phyloP scores from a whole-genome alignment of 1,284 basidiomycete species.

The Thelephora terrestris region DNA sequence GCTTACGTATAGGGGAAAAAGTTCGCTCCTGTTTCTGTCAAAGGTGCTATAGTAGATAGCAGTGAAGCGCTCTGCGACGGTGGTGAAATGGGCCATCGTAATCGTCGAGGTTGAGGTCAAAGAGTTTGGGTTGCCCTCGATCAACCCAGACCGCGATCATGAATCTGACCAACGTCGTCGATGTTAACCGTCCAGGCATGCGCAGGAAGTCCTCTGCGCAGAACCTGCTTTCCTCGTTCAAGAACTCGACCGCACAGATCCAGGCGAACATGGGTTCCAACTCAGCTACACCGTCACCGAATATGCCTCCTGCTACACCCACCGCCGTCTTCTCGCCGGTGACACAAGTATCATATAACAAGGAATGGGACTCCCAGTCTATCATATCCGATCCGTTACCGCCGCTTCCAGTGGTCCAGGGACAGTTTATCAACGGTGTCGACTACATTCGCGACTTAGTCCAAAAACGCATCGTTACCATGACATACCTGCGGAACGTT shows the following conservation, averaged over 20 bases:
- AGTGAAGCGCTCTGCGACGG: constrained; percentile 57
- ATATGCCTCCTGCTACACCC: constrained; percentile 24
- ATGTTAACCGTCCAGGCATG: constrained; percentile 47
- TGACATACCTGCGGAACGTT: constrained; percentile 75
- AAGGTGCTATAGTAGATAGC: constrained; percentile 72
- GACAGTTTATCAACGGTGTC: constrained; percentile 39
- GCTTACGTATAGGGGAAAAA: constrained; percentile 68
- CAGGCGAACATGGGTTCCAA: constrained; percentile 12
- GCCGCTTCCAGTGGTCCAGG: constrained; percentile 35
- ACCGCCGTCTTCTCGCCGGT: constrained; percentile 15
- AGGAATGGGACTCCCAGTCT: constrained; percentile 62
- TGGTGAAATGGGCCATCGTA: constrained; percentile 63
- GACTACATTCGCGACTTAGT: constrained; percentile 70
- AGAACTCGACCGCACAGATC: constrained; percentile 23
- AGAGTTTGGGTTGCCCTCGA: neutral
- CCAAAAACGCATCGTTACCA: constrained; percentile 73
- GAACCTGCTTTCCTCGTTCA: constrained; percentile 73
- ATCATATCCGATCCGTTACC: constrained; percentile 19
- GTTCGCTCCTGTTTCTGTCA: constrained; percentile 43
- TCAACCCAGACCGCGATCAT: neutral
- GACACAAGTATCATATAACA: constrained; percentile 15
- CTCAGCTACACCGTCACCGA: constrained; percentile 16
- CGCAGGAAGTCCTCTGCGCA: constrained; percentile 78
- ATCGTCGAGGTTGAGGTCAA: constrained; percentile 10
- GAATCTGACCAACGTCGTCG: constrained; percentile 8